Base-by-base conservation (phyloP, 2,329 filamentous ascomycete genomes). In the Sordariomycetes sp. region DNA sequence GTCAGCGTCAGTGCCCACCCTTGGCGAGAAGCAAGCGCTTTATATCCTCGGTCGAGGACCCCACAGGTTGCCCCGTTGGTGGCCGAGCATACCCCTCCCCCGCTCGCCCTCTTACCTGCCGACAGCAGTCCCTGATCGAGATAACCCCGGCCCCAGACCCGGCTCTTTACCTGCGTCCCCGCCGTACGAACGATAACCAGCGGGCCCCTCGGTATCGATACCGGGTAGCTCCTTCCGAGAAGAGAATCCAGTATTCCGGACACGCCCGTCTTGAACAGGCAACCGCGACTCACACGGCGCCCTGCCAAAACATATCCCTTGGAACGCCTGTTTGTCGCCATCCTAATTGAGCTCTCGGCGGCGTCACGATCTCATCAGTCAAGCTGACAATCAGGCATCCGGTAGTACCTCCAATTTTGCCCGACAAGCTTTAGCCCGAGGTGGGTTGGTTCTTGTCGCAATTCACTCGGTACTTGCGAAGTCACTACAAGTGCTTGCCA, bases 41-140 rank as follows among this genome's bases (percentile, higher is more conserved):
- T 53, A 53, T 53, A 57, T 36, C 55, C 55, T 57, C 55, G 55
- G 55, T 24, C 55, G 53, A n/a, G 10, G 20, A 32, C 48, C 1
- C 36, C 25, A 15, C 42, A 48, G 42, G 20, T 22, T 3, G 5
- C 17, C n/a, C 45, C 45, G 22, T 50, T 20, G n/a, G 45, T 22
- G 22, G 45, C 45, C n/a, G 20, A 22, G 6, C 39, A n/a, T n/a
- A 45, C 39, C 6, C 15, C 39, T 34, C 32, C 53, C n/a, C 24
- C 13, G 32, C 25, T 36, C 53, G 34, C 28, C 45, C 24, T 42
- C 17, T 35, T 45, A 55, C 20, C 42, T 32, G 28, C 28, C 28
- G 28, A 48, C 17, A 50, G 45, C 45, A 50, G n/a, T 7, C 45
- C 39, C 45, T 13, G 22, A 24, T 50, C 45, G 45, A 50, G 45